Conservation (phyloP, 2,329 filamentous ascomycete species). For the Cercospora janseana region DNA sequence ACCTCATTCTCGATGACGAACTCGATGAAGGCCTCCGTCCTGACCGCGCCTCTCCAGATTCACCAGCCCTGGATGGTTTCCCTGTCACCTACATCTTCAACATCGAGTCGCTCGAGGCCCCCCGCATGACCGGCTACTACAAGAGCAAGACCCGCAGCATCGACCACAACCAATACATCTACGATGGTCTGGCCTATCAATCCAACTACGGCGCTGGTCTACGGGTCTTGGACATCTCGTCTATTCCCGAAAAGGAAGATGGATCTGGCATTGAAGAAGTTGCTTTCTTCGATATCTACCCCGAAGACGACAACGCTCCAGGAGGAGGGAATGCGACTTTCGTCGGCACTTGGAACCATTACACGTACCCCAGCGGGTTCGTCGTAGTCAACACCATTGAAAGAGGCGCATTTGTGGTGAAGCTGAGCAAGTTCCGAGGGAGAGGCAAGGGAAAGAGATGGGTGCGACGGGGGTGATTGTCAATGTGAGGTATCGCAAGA, state of each 20-base stretch:
- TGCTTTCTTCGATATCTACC: slow-evolving; percentile 53
- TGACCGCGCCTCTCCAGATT: slow-evolving; percentile 30
- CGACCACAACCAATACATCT: slow-evolving; percentile 47
- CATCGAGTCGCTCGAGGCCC: slow-evolving; percentile 46
- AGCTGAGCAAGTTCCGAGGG: slow-evolving; percentile 30
- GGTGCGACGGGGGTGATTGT: slow-evolving; percentile 11
- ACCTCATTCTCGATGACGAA: slow-evolving; percentile 55
- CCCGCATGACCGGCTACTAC: slow-evolving; percentile 44
- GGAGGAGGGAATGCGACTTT: slow-evolving; percentile 18
- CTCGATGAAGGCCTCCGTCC: slow-evolving; percentile 51
- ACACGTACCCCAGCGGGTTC: slow-evolving; percentile 52
- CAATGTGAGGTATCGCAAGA: not conserved
- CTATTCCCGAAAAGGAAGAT: slow-evolving; percentile 44
- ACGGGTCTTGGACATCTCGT: slow-evolving; percentile 39
- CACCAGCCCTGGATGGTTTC: slow-evolving; percentile 40
- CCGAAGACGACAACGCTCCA: slow-evolving; percentile 47
- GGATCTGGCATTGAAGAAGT: slow-evolving; percentile 49
- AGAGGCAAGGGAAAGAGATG: slow-evolving; percentile 18
- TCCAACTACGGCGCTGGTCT: slow-evolving; percentile 41
- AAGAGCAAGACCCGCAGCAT: slow-evolving; percentile 38
- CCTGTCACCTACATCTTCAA: slow-evolving; percentile 56
- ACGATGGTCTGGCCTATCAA: slow-evolving; percentile 40
- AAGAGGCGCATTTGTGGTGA: slow-evolving; percentile 51
- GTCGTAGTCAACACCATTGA: slow-evolving; percentile 56
- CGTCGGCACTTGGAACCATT: slow-evolving; percentile 39